phyloP scores from a whole-genome alignment of 2,329 filamentous ascomycete genomes.

The Trichoderma arundinaceum region DNA sequence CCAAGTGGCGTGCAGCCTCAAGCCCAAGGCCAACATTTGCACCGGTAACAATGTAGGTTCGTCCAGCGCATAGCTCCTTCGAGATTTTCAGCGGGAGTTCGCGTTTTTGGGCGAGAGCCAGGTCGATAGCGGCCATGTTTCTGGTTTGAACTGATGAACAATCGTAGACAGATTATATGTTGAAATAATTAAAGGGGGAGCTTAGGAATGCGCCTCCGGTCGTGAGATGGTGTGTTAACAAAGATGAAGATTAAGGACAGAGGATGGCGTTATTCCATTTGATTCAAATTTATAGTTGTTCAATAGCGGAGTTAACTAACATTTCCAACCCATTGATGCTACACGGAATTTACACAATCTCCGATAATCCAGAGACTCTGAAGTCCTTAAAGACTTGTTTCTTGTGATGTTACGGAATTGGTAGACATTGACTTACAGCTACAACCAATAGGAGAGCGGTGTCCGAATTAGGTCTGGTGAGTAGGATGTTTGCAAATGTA shows the following conservation, averaged over 20 bases:
- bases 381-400: not conserved
- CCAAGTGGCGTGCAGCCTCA: constrained; percentile 51
- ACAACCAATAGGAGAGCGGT: not conserved
- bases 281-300: constrained; percentile 2
- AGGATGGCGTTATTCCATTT: not conserved
- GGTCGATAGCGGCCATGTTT: not conserved
- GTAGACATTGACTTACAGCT: not conserved
- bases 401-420: not conserved
- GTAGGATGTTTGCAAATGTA: rapidly evolving
- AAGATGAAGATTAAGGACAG: not conserved
- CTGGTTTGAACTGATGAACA: not conserved
- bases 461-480: not conserved
- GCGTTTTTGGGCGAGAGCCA: not conserved
- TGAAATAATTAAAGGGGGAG: not conserved
- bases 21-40: constrained; percentile 50
- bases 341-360: constrained; percentile 11
- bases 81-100: not conserved
- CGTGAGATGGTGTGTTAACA: not conserved
- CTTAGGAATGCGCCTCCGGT: no score
- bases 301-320: not conserved
- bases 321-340: not conserved
- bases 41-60: constrained; percentile 48
- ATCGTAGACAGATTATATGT: not conserved
- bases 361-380: not conserved
- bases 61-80: constrained; percentile 16